Percentiles rank a stretch among this genome's conserved stretches.
phyloP scores from a whole-genome alignment of 1,284 basidiomycete species.

The Clitocybe nebularis region DNA sequence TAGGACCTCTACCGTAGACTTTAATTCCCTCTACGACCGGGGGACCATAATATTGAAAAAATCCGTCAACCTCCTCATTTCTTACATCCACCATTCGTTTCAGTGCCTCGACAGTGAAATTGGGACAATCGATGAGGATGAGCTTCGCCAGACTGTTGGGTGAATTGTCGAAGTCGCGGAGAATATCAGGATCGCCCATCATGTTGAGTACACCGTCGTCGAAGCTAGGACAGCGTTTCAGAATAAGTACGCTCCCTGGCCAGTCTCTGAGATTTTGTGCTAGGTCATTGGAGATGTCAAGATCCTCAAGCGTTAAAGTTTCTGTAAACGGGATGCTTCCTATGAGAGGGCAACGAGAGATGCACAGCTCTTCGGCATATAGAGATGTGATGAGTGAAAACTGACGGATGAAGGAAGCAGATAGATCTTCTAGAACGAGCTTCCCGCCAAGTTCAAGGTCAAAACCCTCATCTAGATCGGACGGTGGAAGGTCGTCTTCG shows the following conservation, averaged over 20 bases:
- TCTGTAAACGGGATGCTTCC: not conserved
- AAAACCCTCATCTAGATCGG: not conserved
- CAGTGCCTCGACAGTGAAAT: conserved; percentile 3
- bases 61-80: not conserved
- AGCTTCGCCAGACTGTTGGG: conserved; percentile 1
- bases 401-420: not conserved
- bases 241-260: not conserved
- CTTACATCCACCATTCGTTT: conserved; percentile 4
- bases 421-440: conserved; percentile 4
- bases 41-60: not conserved
- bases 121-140: not conserved
- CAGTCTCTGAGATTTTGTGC: not conserved
- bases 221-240: conserved; percentile 1
- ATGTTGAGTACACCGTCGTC: conserved; percentile 4
- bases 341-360: conserved; percentile 5
- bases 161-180: not conserved
- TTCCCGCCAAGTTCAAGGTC: not conserved
- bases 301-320: conserved; percentile 1
- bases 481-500: not conserved
- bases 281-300: conserved; percentile 1
- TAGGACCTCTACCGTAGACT: not conserved
- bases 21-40: not conserved
- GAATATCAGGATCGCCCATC: not conserved
- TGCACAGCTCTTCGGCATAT: not conserved
- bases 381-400: not conserved